Evolutionary conservation across 306 rosid species (phyloP).

Genomic region (Cercis canadensis): DNA sequence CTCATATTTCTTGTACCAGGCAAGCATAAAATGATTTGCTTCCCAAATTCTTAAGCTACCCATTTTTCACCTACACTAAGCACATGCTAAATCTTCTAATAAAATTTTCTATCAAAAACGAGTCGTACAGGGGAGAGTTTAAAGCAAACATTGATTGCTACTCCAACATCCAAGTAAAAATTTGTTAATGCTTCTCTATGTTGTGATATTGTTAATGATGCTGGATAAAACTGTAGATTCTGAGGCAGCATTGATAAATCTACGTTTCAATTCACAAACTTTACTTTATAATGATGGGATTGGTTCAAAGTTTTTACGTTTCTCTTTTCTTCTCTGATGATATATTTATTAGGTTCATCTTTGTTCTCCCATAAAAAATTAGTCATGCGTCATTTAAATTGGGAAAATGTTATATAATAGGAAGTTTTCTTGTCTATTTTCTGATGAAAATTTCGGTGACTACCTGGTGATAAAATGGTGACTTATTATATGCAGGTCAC

Average conservation of each 20-base stretch:
- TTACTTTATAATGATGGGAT: background rate
- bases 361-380: background rate
- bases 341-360: background rate
- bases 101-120: too few relatives aligned
- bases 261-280: background rate
- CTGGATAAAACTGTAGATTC: too few relatives aligned
- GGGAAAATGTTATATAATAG: background rate
- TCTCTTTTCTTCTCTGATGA: constrained; percentile 4
- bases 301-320: background rate
- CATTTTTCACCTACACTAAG: too few relatives aligned
- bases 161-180: too few relatives aligned
- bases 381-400: background rate
- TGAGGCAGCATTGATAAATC: constrained; percentile 12
- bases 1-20: too few relatives aligned
- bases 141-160: too few relatives aligned
- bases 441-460: background rate
- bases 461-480: constrained; percentile 16
- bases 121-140: too few relatives aligned
- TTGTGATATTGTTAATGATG: too few relatives aligned
- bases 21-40: too few relatives aligned
- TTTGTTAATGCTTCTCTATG: too few relatives aligned
- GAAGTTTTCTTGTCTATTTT: background rate
- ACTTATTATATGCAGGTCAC: constrained; percentile 74
- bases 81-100: too few relatives aligned
- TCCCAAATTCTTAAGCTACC: too few relatives aligned